These are phyloP conservation scores for Macrophomina pseudophaseolina DNA, from an alignment of 2,329 filamentous ascomycete species.

Conservation along the genomic window DNA sequence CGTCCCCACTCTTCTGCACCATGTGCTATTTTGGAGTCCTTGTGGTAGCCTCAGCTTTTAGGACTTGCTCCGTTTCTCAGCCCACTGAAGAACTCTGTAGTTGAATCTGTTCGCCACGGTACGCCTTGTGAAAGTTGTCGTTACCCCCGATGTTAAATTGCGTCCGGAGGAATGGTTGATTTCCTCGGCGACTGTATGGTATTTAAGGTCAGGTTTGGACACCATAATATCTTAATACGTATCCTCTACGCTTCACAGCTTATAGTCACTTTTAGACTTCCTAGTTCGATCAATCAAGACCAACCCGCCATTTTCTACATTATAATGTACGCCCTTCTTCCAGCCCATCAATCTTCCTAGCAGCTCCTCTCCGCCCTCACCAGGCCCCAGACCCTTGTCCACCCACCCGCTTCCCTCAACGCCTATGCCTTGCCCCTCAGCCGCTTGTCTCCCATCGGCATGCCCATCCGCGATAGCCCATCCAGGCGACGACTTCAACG, in stretches of 20 bases:
- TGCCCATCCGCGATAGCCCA: constrained; percentile 62
- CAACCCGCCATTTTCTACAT: constrained; percentile 67
- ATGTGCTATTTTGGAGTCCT: no score
- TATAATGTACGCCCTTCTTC: constrained; percentile 72
- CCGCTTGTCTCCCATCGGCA: constrained; percentile 44
- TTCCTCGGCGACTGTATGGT: no score
- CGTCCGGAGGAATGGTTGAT: no score
- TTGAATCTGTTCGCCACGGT: no score
- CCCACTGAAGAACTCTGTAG: no score
- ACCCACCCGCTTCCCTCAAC: constrained; percentile 71
- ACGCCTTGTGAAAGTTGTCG: no score
- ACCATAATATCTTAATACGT: neutral
- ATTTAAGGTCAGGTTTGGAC: no score
- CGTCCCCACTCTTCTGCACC: no score
- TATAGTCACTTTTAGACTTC: constrained; percentile 3
- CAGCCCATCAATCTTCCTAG: constrained; percentile 78
- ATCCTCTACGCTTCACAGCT: constrained; percentile 12
- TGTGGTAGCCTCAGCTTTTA: no score
- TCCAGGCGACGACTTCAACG: constrained; percentile 71
- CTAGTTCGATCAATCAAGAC: constrained; percentile 31
- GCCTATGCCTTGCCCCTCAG: constrained; percentile 67
- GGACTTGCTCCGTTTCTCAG: no score
- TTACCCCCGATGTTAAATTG: no score
- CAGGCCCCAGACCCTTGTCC: constrained; percentile 64
- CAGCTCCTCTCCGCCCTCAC: constrained; percentile 73